These are phyloP conservation scores for Paecilomyces sp. DNA, from an alignment of 2,329 filamentous ascomycete genomes.

Conservation along the genomic window DNA sequence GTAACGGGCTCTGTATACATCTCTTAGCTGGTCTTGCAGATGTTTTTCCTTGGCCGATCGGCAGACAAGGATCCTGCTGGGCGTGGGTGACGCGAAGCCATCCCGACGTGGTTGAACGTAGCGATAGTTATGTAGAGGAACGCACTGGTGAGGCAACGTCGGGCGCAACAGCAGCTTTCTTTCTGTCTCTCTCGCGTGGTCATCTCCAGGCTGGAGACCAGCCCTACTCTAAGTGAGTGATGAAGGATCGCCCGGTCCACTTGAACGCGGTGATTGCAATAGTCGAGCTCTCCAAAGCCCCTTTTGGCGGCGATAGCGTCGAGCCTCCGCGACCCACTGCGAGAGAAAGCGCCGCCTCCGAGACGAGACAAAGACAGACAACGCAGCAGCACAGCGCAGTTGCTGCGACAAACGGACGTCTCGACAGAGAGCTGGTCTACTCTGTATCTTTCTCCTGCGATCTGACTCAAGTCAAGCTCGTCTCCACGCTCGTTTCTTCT, in stretches of 20 bases:
- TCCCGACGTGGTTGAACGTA: background rate
- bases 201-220: background rate
- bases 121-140: background rate
- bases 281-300: background rate
- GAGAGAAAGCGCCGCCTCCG: background rate
- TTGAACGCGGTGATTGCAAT: background rate
- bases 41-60: background rate
- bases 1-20: background rate
- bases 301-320: background rate
- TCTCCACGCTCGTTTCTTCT: background rate
- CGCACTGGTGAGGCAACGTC: background rate
- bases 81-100: background rate
- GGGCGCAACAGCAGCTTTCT: background rate
- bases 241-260: background rate
- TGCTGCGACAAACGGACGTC: background rate
- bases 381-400: background rate
- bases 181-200: background rate
- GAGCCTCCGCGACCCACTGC: background rate
- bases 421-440: constrained; percentile 5
- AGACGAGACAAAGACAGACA: background rate
- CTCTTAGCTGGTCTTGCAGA: background rate
- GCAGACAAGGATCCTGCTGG: background rate
- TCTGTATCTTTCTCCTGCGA: background rate
- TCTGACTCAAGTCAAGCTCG: background rate
- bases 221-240: background rate